Evolutionary conservation across 768 basidiomycete species (phyloP), one percentile per base, ranked within the genome.

Genomic region (Tulasnella sp.): DNA sequence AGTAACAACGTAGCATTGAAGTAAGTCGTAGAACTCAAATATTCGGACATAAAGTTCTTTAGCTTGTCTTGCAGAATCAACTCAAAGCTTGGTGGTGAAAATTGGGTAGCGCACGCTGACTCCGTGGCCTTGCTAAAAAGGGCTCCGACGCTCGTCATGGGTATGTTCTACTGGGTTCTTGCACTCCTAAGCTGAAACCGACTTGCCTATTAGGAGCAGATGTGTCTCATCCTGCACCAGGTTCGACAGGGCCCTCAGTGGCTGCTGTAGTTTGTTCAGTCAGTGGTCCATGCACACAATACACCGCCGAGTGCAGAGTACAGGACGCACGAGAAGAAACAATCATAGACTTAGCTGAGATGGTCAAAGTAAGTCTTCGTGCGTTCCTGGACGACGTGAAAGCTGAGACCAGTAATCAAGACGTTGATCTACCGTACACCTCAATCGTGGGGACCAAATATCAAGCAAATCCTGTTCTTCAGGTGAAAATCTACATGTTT

Each of bases 401-500:
- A 40, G 5, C 39, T 40, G n/a, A 40, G 19, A 25, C 39, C 15
- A 39, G 16, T 3, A 33, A 46, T 10, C 19, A 28, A 40, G 22
- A 33, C n/a, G 22, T 29, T n/a, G n/a, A n/a, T 3, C 45, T 34
- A 5, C n/a, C 37, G 9, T 4, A 25, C 25, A 45, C 43, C 43
- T 7, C 7, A 25, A 24, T n/a, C n/a, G n/a, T n/a, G n/a, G n/a
- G n/a, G n/a, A n/a, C 16, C 39, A 16, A 16, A 9, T 15, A 33
- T 42, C 16, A 8, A n/a, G n/a, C 54, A 49, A 28, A 45, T 56
- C 27, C 32, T 56, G 9, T 19, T 56, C 33, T 56, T 45, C 28
- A 29, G 51, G 51, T 46, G 42, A 20, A 19, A 12, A 35, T 35
- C 34, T 19, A 12, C 12, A 19, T 12, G 51, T 34, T 15, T n/a